phyloP scores from a whole-genome alignment of 2,329 filamentous ascomycete species.

The Bipolaris oryzae region DNA sequence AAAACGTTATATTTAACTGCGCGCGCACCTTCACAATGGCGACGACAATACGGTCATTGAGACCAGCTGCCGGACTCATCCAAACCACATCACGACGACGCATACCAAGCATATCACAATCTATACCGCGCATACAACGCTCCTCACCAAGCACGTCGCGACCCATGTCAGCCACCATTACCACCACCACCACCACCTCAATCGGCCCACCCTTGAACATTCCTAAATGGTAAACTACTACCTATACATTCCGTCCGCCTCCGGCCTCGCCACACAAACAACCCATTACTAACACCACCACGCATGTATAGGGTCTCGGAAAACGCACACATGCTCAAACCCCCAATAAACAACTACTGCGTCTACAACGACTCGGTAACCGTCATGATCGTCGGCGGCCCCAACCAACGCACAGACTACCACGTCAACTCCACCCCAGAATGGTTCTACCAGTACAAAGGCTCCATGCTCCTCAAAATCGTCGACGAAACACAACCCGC shows the following conservation, averaged over 20 bases:
- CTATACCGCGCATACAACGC: not conserved
- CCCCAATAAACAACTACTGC: conserved; percentile 96
- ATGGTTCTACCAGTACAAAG: conserved; percentile 97
- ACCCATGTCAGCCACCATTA: conserved; percentile 37
- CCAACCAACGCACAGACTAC: conserved; percentile 95
- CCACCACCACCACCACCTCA: conserved; percentile 27
- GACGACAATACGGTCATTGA: conserved; percentile 28
- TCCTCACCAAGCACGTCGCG: conserved; percentile 19
- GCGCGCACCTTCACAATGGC: not conserved
- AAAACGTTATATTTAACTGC: too few species aligned
- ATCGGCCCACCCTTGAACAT: conserved; percentile 47
- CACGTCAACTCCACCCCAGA: conserved; percentile 96
- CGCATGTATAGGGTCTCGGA: conserved; percentile 74
- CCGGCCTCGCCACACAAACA: not conserved
- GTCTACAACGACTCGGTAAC: conserved; percentile 86
- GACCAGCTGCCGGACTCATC: conserved; percentile 19
- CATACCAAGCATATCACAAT: conserved; percentile 9
- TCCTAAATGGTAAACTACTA: conserved; percentile 49
- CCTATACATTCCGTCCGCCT: not conserved
- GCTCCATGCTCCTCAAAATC: conserved; percentile 91
- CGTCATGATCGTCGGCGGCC: conserved; percentile 94
- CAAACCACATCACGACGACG: conserved; percentile 19
- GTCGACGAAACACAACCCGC: conserved; percentile 63
- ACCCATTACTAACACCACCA: conserved; percentile 1
- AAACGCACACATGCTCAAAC: conserved; percentile 90